Conservation (phyloP, 179 eudicot species). For the Patellifolia procumbens region DNA sequence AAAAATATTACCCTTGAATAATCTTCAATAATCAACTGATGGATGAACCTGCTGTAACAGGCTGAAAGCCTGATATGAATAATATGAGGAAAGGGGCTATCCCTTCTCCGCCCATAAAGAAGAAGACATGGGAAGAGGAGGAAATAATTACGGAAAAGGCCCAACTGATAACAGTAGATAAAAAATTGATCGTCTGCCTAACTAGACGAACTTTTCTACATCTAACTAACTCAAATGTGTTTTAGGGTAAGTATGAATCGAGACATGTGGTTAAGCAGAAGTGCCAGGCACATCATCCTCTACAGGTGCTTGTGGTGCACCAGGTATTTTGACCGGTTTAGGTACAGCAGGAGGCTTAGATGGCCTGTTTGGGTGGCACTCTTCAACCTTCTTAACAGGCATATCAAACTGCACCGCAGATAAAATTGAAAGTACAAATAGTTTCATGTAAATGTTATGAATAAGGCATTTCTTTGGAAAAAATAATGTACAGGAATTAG, state of each 20-base stretch:
- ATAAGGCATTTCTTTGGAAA: background rate
- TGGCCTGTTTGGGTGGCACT: conserved; percentile 82
- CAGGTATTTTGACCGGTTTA: conserved; percentile 37
- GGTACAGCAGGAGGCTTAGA: conserved; percentile 37
- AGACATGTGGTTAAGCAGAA: conserved; percentile 51
- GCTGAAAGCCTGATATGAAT: background rate
- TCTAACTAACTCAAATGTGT: conserved; percentile 16
- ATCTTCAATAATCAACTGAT: background rate
- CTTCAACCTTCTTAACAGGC: conserved; percentile 60
- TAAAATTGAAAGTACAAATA: background rate
- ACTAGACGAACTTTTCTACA: conserved; percentile 2
- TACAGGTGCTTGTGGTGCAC: conserved; percentile 24
- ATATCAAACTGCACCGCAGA: conserved; percentile 68
- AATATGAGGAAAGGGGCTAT: background rate
- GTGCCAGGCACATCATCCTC: conserved; percentile 56
- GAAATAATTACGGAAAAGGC: background rate
- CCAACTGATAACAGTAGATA: background rate
- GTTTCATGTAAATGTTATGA: background rate
- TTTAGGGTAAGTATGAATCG: background rate
- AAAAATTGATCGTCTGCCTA: conserved; percentile 21
- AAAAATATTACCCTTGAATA: background rate
- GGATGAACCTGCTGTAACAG: conserved; percentile 1
- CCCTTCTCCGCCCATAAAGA: conserved; percentile 8
- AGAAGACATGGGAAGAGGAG: background rate
- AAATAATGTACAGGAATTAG: background rate